Evolutionary conservation across 1,284 basidiomycete species (phyloP).

Genomic region (Tylopilus sp.): DNA sequence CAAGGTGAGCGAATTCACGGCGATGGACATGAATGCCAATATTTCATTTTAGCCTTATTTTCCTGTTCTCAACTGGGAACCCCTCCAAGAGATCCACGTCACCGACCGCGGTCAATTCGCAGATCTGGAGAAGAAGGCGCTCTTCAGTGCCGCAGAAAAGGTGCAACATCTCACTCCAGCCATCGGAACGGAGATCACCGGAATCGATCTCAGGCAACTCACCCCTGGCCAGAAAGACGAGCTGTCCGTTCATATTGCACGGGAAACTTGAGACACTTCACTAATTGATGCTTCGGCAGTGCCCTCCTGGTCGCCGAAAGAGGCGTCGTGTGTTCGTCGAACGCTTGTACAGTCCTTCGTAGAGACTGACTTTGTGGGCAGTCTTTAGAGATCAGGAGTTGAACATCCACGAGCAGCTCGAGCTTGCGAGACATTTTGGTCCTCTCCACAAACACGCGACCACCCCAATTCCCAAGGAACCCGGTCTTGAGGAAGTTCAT

Average conservation of each 20-base stretch:
- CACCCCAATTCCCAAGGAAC: conserved; percentile 76
- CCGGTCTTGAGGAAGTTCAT: conserved; percentile 83
- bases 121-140: conserved; percentile 67
- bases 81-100: conserved; percentile 67
- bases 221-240: conserved; percentile 74
- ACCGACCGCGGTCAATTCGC: conserved; percentile 73
- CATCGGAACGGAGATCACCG: conserved; percentile 73
- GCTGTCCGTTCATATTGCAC: conserved; percentile 51
- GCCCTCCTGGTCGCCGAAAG: conserved; percentile 77
- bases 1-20: conserved; percentile 56
- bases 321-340: conserved; percentile 72
- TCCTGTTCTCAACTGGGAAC: conserved; percentile 73
- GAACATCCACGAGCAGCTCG: conserved; percentile 76
- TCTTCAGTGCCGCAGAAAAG: conserved; percentile 68
- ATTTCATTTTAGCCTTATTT: conserved; percentile 64
- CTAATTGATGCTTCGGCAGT: conserved; percentile 44
- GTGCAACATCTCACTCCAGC: conserved; percentile 70
- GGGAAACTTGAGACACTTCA: conserved; percentile 5
- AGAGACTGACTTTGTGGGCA: conserved; percentile 42
- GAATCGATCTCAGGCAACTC: conserved; percentile 72
- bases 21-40: conserved; percentile 2
- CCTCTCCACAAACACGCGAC: conserved; percentile 88
- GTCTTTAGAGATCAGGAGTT: conserved; percentile 82
- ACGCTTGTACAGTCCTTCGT: neutral
- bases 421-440: conserved; percentile 79